Conservation (phyloP, 352 stramenopile species). For the Phytophthora tubulina region DNA sequence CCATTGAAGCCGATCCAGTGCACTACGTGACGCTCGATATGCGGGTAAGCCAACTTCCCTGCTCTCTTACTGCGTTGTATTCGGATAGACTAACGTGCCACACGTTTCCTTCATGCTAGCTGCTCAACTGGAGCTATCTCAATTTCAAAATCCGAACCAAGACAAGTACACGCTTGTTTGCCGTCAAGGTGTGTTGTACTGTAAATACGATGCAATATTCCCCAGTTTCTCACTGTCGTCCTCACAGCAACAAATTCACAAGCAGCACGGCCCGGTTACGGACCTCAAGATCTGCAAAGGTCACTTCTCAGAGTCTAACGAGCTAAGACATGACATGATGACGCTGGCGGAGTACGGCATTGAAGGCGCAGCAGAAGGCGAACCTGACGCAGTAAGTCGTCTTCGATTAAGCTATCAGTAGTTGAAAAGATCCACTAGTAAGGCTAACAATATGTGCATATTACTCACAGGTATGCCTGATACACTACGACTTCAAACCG, state of each 20-base stretch:
- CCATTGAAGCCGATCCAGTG: slow-evolving; percentile 45
- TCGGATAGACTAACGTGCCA: background rate
- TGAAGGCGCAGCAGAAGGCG: slow-evolving; percentile 49
- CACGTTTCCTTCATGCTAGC: slow-evolving; percentile 26
- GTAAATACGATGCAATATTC: background rate
- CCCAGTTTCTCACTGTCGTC: background rate
- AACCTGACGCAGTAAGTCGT: slow-evolving; percentile 48
- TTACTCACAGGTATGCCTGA: slow-evolving; percentile 47
- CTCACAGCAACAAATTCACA: slow-evolving; percentile 58
- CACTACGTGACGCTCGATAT: slow-evolving; percentile 70
- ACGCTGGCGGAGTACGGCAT: slow-evolving; percentile 63
- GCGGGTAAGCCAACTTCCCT: slow-evolving; percentile 37
- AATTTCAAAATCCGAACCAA: slow-evolving; percentile 66
- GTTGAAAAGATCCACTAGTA: background rate
- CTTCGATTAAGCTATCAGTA: background rate
- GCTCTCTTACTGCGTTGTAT: background rate
- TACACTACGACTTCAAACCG: slow-evolving; percentile 76
- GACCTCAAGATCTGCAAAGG: slow-evolving; percentile 70
- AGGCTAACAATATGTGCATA: slow-evolving; percentile 8
- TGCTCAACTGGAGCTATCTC: slow-evolving; percentile 75
- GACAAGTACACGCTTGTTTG: slow-evolving; percentile 61
- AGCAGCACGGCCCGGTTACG: slow-evolving; percentile 58
- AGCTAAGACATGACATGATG: slow-evolving; percentile 60
- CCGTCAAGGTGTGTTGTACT: slow-evolving; percentile 46
- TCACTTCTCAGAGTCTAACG: slow-evolving; percentile 65